Percentiles rank a stretch among this genome's conserved stretches.
Conservation (phyloP, 2,329 filamentous ascomycete genomes). For the Lasiodiplodia citricola region DNA sequence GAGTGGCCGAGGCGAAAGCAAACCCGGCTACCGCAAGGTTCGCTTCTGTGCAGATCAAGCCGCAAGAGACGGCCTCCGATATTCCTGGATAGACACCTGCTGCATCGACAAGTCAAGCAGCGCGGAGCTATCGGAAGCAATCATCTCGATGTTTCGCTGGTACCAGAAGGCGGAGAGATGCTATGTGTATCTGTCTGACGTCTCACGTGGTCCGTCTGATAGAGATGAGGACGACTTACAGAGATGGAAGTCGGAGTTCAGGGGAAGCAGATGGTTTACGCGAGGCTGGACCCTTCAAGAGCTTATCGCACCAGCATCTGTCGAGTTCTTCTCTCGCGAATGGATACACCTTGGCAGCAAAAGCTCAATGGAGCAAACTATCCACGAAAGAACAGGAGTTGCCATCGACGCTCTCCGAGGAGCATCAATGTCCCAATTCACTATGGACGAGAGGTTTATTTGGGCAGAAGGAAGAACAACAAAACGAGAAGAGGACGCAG, state of each 20-base stretch:
- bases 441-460: background rate
- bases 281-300: slow-evolving; percentile 29
- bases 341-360: slow-evolving; percentile 9
- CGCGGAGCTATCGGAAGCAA: slow-evolving; percentile 29
- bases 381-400: background rate
- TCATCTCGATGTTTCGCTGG: slow-evolving; percentile 33
- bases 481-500: slow-evolving; percentile 17
- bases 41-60: background rate
- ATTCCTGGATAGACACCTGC: slow-evolving; percentile 35
- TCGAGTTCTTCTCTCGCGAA: slow-evolving; percentile 23
- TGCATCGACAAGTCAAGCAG: slow-evolving; percentile 31
- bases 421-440: background rate
- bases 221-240: background rate
- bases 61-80: background rate
- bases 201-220: background rate
- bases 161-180: slow-evolving; percentile 29
- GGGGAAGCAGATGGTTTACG: slow-evolving; percentile 25
- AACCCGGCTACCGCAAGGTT: slow-evolving; percentile 1
- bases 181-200: slow-evolving; percentile 29
- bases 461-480: slow-evolving; percentile 10
- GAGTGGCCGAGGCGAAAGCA: background rate
- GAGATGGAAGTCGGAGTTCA: background rate
- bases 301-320: slow-evolving; percentile 20
- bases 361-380: background rate
- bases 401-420: background rate